phyloP scores from a whole-genome alignment of 1,139 yeast genomes.

The Arxiozyma heterogenica region DNA sequence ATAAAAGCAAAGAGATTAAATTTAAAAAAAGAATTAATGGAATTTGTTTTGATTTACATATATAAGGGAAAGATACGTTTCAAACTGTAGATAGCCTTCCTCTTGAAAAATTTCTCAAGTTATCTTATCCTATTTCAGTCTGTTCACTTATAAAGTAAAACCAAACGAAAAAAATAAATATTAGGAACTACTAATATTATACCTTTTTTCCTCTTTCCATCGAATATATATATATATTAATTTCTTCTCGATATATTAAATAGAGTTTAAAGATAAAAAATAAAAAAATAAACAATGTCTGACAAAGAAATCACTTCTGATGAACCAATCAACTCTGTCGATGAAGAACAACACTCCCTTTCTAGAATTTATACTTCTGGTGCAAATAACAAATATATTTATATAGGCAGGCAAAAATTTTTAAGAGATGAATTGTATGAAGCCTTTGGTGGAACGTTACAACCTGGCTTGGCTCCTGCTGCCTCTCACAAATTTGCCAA shows the following conservation, averaged over 20 bases:
- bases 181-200: no score
- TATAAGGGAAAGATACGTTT: no score
- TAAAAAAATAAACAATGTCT: constrained; percentile 8
- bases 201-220: no score
- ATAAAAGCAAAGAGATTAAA: neutral
- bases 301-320: constrained; percentile 13
- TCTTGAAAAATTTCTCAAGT: no score
- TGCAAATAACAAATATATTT: constrained; percentile 43
- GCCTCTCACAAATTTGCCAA: constrained; percentile 71
- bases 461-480: constrained; percentile 41
- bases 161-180: no score
- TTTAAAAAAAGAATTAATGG: no score
- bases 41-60: neutral
- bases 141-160: no score
- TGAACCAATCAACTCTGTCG: constrained; percentile 4
- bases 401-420: constrained; percentile 53
- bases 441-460: constrained; percentile 53
- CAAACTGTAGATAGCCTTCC: no score
- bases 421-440: constrained; percentile 41
- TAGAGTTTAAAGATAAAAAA: neutral
- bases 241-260: no score
- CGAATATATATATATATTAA: no score
- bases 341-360: constrained; percentile 14
- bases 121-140: no score
- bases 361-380: constrained; percentile 27